Conservation (phyloP, 352 stramenopile genomes). For the Phytophthora nicotianae region DNA sequence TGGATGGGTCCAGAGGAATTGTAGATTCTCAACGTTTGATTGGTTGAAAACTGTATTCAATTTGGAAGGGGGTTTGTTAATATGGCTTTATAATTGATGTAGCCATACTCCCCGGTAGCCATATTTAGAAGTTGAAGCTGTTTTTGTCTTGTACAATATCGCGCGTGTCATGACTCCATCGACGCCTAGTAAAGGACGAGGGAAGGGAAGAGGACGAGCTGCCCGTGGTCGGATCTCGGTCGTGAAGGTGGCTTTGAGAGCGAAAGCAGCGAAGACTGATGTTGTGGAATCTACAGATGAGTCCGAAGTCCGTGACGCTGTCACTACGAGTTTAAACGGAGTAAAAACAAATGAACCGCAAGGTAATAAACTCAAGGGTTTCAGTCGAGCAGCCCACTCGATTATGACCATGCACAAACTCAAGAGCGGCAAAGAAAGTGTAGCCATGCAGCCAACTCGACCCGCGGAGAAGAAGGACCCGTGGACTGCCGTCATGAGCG, state of each 20-base stretch:
- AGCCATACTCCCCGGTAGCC: neutral
- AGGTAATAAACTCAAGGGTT: conserved; percentile 13
- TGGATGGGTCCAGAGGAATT: neutral
- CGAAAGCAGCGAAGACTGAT: conserved; percentile 14
- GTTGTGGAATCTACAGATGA: neutral
- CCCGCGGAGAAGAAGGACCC: conserved; percentile 20
- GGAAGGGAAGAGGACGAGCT: conserved; percentile 8
- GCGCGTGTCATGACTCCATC: conserved; percentile 5
- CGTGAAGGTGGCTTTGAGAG: conserved; percentile 17
- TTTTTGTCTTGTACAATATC: too few relatives aligned
- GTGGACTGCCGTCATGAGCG: conserved; percentile 40
- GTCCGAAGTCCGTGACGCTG: neutral
- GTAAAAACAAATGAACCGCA: neutral
- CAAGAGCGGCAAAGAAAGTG: conserved; percentile 3
- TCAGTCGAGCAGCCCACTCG: conserved; percentile 43
- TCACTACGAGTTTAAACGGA: neutral
- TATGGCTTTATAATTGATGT: neutral
- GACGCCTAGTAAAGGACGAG: conserved; percentile 22
- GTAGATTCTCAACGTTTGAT: neutral
- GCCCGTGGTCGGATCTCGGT: conserved; percentile 10
- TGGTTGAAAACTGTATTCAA: neutral
- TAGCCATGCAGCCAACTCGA: neutral
- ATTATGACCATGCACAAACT: conserved; percentile 38
- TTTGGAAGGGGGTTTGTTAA: neutral
- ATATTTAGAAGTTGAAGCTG: conserved; percentile 19